phyloP scores from a whole-genome alignment of 2,329 filamentous ascomycete genomes.

The Cladophialophora exuberans region DNA sequence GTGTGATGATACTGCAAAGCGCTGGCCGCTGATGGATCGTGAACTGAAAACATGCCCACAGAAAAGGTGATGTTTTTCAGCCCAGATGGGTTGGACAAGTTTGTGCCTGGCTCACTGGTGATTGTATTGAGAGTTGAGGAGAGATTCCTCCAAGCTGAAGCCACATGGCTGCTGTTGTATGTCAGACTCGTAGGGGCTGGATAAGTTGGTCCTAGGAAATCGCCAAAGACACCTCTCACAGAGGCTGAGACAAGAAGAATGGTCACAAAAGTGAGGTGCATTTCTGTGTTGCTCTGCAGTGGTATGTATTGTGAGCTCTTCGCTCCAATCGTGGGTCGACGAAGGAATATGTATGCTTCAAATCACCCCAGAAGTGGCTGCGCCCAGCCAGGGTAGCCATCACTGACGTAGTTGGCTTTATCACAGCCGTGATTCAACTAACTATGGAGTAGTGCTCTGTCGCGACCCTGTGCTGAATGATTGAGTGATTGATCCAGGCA shows the following conservation, averaged over 20 bases:
- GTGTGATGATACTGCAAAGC: slow-evolving; percentile 43
- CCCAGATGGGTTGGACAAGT: slow-evolving; percentile 7
- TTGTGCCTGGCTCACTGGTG: slow-evolving; percentile 22
- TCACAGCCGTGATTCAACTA: not conserved
- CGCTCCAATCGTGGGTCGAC: not conserved
- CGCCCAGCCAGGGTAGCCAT: not conserved
- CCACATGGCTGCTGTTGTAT: slow-evolving; percentile 39
- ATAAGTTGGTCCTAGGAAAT: slow-evolving; percentile 40
- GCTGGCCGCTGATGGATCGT: slow-evolving; percentile 37
- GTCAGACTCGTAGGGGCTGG: slow-evolving; percentile 41
- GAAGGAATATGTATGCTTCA: not conserved
- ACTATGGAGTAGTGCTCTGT: not conserved
- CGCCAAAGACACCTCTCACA: slow-evolving; percentile 17
- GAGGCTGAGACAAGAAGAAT: not conserved
- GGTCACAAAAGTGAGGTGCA: not conserved
- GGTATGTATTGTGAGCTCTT: not conserved
- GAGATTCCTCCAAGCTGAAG: slow-evolving; percentile 40
- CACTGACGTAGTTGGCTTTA: not conserved
- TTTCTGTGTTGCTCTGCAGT: not conserved
- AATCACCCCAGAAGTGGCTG: too few relatives aligned
- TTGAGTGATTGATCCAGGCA: not conserved
- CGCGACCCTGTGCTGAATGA: not conserved
- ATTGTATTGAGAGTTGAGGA: slow-evolving; percentile 34
- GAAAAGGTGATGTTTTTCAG: slow-evolving; percentile 46
- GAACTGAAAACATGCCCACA: slow-evolving; percentile 44